These are phyloP conservation scores for Kwoniella shandongensis DNA, from an alignment of 768 basidiomycete genomes.

Conservation along the genomic window DNA sequence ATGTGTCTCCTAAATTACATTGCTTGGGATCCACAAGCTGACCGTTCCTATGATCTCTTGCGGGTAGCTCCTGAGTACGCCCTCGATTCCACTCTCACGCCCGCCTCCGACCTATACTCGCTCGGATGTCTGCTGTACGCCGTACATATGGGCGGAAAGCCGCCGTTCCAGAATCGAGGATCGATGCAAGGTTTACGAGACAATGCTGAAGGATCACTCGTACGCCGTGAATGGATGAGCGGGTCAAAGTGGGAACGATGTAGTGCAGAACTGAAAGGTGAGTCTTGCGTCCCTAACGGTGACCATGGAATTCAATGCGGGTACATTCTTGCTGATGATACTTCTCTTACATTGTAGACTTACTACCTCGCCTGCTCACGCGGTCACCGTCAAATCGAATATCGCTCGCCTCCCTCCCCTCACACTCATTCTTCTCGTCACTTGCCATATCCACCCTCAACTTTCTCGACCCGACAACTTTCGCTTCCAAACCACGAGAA, in stretches of 20 bases:
- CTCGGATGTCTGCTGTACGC: slow-evolving; percentile 88
- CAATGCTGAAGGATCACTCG: slow-evolving; percentile 51
- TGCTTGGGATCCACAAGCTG: not conserved
- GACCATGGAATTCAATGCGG: not conserved
- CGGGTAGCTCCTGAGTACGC: slow-evolving; percentile 85
- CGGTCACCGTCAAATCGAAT: slow-evolving; percentile 71
- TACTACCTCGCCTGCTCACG: slow-evolving; percentile 78
- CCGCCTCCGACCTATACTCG: slow-evolving; percentile 80
- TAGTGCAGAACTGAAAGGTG: slow-evolving; percentile 47
- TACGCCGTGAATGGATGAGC: slow-evolving; percentile 44
- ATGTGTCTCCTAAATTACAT: slow-evolving; percentile 36
- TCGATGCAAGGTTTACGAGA: slow-evolving; percentile 51
- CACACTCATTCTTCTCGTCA: slow-evolving; percentile 89
- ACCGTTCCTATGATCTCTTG: not conserved
- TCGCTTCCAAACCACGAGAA: slow-evolving; percentile 87
- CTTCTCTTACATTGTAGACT: slow-evolving; percentile 60
- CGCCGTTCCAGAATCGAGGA: slow-evolving; percentile 81
- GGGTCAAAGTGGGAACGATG: slow-evolving; percentile 46
- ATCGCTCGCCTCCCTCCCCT: slow-evolving; percentile 74
- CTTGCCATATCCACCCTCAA: slow-evolving; percentile 92
- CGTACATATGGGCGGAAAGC: slow-evolving; percentile 80
- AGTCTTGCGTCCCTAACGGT: slow-evolving; percentile 4
- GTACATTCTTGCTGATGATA: not conserved
- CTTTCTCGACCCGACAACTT: slow-evolving; percentile 92
- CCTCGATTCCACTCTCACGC: slow-evolving; percentile 78